Evolutionary conservation across 2,329 filamentous ascomycete genomes (phyloP), one percentile per base, ranked within the genome.

Genomic region (Dothideomycetes sp.): DNA sequence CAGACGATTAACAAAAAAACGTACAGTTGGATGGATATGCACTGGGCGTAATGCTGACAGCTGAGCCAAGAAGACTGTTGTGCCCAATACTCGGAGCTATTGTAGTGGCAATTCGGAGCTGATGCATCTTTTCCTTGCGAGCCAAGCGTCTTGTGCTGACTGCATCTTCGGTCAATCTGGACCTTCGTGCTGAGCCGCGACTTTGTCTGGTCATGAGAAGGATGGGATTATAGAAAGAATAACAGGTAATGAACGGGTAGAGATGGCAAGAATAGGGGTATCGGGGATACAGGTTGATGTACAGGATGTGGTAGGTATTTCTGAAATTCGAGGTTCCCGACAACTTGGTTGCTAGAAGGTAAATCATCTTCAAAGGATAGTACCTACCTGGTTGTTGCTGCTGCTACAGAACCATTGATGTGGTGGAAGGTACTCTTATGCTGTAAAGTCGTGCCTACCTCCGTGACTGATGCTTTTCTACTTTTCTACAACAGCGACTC

Each of bases 1-100:
- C 29, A 20, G 25, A 19, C 20, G 4, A 3, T 25, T 6, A 16
- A 5, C 11, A 25, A 9, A 16, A 15, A 23, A 8, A 12, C 37
- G 27, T 27, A 40, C 37, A 24, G 20, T 16, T 33, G n/a, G n/a
- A n/a, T 16, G 37, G 22, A 31, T 39, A 25, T 28, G 12, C 17
- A 13, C 13, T 16, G 6, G 35, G 28, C 23, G 35, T 13, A 7
- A 39, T 12, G 7, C 19, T 31, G 5, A 39, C 7, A 24, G 35
- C 19, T 24, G 35, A 19, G 20, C 31, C 20, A 13, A 39, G 16
- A 9, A 24, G 23, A 25, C 27, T 23, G 11, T 39, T 24, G 3
- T 31, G 27, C 4, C 19, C 27, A 17, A 10, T 17, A 3, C 7
- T n/a, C 10, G 35, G 18, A 24, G 27, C 10, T 4, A 16, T 20